Percentiles rank a stretch among this genome's conserved stretches.
Evolutionary conservation across 2,329 filamentous ascomycete genomes (phyloP).

Genomic region (Geosmithia morbida): DNA sequence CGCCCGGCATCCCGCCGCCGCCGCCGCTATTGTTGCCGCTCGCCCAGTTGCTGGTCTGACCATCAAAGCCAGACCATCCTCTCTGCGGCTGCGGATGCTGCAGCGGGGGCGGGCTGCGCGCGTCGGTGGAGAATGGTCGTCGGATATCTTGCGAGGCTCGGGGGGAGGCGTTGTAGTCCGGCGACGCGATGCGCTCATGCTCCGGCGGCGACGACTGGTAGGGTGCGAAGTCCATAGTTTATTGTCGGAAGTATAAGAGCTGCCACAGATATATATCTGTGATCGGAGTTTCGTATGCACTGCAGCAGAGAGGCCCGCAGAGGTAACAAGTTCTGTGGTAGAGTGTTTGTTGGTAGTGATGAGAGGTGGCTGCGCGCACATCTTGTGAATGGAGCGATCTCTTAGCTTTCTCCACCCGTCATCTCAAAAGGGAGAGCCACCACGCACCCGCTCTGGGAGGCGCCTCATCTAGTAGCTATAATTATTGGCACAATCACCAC

Average conservation of each 20-base stretch:
- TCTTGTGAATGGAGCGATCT: neutral
- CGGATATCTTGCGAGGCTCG: constrained; percentile 40
- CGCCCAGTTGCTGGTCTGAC: constrained; percentile 17
- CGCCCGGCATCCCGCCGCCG: constrained; percentile 15
- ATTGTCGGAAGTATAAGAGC: neutral
- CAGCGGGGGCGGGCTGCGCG: constrained; percentile 25
- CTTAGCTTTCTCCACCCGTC: neutral
- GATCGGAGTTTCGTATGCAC: neutral
- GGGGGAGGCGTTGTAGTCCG: constrained; percentile 33
- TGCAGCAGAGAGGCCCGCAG: neutral
- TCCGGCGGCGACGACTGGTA: constrained; percentile 92
- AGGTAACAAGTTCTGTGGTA: too few relatives aligned
- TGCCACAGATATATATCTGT: neutral
- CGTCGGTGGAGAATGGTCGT: constrained; percentile 36
- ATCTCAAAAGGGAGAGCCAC: neutral
- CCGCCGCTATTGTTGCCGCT: constrained; percentile 5
- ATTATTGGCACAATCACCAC: too few relatives aligned
- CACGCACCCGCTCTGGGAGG: neutral
- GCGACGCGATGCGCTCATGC: constrained; percentile 65
- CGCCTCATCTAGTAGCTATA: neutral
- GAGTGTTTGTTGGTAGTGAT: neutral
- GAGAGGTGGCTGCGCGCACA: neutral
- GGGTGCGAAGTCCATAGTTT: constrained; percentile 78
- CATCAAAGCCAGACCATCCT: constrained; percentile 29
- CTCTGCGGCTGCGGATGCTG: constrained; percentile 41